Evolutionary conservation across 2,329 filamentous ascomycete species (phyloP), one percentile per base, ranked within the genome.

Genomic region (Fusarium aywerte): DNA sequence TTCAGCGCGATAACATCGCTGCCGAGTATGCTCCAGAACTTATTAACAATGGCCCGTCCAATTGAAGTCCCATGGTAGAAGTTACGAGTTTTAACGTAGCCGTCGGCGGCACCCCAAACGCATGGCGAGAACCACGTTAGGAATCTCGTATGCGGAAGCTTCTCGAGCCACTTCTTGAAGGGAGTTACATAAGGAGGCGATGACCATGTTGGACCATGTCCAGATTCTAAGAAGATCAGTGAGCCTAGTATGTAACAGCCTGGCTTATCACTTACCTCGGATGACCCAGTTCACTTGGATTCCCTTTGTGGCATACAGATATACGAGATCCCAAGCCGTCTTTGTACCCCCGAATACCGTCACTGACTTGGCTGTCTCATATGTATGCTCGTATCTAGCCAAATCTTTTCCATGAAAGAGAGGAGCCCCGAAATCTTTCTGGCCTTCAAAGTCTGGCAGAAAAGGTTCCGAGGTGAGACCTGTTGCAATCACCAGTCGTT

Each of bases 41-140:
- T 71, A 18, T 80, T 75, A 5, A 85, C 81, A 5, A 88, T 62
- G 35, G 78, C 79, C 6, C 83, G 79, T 5, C 86, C 85, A 2
- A 86, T 56, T 52, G 75, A 75, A 1, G 83, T 88, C 5, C 80
- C 77, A 57, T 88, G 85, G 27, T 88, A 74, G 58, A 86, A 83
- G 10, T 73, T 74, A 13, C 84, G 79, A 0, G 83, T 75, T 35
- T 75, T 78, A 5, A 81, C 79, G 54, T 80, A 86, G 2, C 85
- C 86, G 66, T 86, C 85, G 11, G 81, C 83, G 4, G 80, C 77
- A 3, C 86, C 88, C 86, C 87, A 92, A 6, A 86, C 83, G 69
- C 88, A 91, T 0, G 90, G 89, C 43, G 83, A 87, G 74, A 92
- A 85, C 85, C 87, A 91, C 3, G 85, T 87, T 52, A 91, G 76